These are phyloP conservation scores for Mallotus nudiflorus DNA, from an alignment of 345 rosid genomes.

Conservation along the genomic window DNA sequence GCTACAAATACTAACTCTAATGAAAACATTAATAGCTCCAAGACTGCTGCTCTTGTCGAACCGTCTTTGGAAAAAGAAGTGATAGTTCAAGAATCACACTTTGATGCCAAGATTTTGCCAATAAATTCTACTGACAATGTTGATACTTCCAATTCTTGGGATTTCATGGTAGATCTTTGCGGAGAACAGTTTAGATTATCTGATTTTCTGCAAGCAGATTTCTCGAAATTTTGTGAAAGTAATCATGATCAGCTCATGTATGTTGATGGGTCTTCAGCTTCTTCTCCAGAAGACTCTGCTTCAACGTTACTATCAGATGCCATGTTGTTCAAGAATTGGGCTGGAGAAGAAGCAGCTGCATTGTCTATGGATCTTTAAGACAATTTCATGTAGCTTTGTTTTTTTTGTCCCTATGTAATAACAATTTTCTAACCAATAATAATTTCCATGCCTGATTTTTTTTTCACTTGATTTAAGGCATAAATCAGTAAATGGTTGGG, in stretches of 20 bases:
- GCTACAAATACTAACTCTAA: neutral
- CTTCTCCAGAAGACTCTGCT: conserved; percentile 7
- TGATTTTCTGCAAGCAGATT: neutral
- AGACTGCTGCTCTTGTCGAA: neutral
- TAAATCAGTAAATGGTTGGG: too few species aligned
- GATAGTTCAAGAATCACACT: neutral
- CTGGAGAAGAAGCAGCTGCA: neutral
- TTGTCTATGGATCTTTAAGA: too few species aligned
- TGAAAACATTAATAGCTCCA: neutral
- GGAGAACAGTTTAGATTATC: neutral
- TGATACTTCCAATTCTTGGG: neutral
- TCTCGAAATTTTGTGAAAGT: neutral
- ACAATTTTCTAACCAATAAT: too few species aligned
- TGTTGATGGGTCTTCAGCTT: neutral
- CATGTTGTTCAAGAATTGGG: conserved; percentile 19
- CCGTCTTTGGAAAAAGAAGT: neutral
- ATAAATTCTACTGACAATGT: neutral
- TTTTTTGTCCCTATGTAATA: too few species aligned
- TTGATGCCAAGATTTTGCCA: neutral
- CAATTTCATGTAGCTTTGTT: too few species aligned
- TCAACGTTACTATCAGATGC: conserved; percentile 27
- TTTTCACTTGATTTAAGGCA: too few species aligned
- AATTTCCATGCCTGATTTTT: too few species aligned
- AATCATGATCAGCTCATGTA: neutral
- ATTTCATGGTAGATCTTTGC: neutral